phyloP scores from a whole-genome alignment of 495 filamentous ascomycete genomes.

The Wilcoxina mikolae region DNA sequence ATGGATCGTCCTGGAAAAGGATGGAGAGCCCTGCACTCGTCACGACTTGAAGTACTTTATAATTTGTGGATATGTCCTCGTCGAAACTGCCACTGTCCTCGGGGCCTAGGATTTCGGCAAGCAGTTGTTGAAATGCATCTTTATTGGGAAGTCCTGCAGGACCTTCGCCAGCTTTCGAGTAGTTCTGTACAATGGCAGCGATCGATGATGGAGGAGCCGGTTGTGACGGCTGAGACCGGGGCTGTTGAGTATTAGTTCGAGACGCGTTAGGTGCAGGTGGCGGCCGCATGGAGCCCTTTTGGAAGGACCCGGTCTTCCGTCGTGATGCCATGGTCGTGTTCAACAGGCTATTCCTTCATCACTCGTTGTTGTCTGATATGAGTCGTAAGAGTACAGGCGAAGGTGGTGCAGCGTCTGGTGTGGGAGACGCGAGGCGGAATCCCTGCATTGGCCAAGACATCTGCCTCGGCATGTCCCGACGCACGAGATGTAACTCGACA shows the following conservation, averaged over 20 bases:
- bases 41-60: conserved; percentile 70
- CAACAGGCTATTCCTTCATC: neutral
- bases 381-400: too few species aligned
- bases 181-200: conserved; percentile 38
- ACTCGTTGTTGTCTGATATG: too few species aligned
- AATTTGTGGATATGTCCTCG: conserved; percentile 57
- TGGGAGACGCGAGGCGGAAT: too few species aligned
- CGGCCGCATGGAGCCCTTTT: neutral
- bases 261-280: neutral
- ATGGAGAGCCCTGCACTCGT: conserved; percentile 63
- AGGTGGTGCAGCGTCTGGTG: too few species aligned
- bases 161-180: conserved; percentile 29
- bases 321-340: neutral
- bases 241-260: neutral
- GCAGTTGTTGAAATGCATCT: conserved; percentile 47
- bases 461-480: too few species aligned
- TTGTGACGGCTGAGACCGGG: neutral
- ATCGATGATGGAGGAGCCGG: conserved; percentile 33
- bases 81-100: conserved; percentile 36
- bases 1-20: conserved; percentile 45
- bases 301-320: neutral
- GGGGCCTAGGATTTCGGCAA: conserved; percentile 45
- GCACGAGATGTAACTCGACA: too few species aligned
- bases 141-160: conserved; percentile 32
- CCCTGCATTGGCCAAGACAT: too few species aligned